Base-by-base conservation (phyloP, 2,329 filamentous ascomycete species). In the Pezicula carpinea region DNA sequence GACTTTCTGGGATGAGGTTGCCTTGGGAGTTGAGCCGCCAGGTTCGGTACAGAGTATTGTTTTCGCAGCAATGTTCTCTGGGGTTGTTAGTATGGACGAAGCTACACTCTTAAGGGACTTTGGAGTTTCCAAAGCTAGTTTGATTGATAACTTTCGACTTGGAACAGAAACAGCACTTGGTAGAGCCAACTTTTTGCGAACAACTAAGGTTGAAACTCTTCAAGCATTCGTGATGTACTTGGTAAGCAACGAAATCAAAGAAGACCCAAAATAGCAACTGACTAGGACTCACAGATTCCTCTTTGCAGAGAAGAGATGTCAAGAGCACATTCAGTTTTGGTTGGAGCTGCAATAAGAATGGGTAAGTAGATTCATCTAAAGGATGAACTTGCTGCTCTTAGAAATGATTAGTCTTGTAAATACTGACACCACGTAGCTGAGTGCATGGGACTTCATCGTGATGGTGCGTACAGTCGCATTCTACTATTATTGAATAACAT, bases 161-260 rank as follows among this genome's bases (percentile, higher is more conserved):
- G 84, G 78, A 1, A 80, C 83, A 6, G 87, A 90, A 66, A 74
- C 76, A 21, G 80, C 84, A 3, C 67, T 91, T 29, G 75, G 76
- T 33, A 80, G 81, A 59, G 84, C 86, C 4, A 83, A 87, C 59
- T 86, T 89, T 48, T 65, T 90, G 31, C 73, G 82, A 31, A 88
- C 85, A 0, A 87, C 79, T 0, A 84, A 81, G 54, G 68, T 88
- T n/a, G 83, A 89, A 63, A 87, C 83, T 1, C 70, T 91, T 57
- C 87, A 90, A 61, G 85, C 83, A 1, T 85, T 89, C 56, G 79
- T 89, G 31, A 85, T 89, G 72, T 90, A 89, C 54, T 70, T 89
- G 66, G 82, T 86, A 64, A 66, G 76, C 69, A 11, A 29, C 26
- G 4, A 11, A 29, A 29, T 31, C 38, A 29, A 14, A 10, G 33